phyloP scores from a whole-genome alignment of 352 stramenopile species.

The Blastocystis sp. region DNA sequence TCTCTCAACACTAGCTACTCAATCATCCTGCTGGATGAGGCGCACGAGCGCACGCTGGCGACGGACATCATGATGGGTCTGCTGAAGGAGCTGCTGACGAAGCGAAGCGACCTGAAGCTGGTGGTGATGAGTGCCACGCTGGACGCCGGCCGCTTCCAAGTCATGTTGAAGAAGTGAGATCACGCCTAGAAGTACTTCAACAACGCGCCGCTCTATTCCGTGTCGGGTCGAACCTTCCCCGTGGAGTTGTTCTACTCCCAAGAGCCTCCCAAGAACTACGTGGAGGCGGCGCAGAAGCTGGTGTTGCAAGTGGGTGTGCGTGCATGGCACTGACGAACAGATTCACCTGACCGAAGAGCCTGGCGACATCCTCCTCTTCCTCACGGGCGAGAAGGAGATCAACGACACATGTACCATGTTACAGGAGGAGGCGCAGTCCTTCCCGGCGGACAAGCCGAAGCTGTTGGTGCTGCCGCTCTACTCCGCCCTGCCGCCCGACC shows the following conservation, averaged over 20 bases:
- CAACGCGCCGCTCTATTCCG: constrained; percentile 73
- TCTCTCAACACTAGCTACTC: no score
- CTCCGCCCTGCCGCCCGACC: constrained; percentile 85
- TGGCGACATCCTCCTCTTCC: constrained; percentile 88
- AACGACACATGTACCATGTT: constrained; percentile 87
- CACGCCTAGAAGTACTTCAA: constrained; percentile 78
- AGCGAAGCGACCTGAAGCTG: no score
- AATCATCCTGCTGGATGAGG: constrained; percentile 89
- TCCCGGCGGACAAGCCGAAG: neutral
- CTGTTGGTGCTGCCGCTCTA: constrained; percentile 82
- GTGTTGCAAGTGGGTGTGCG: constrained; percentile 73
- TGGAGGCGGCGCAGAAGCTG: constrained; percentile 82
- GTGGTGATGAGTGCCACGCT: constrained; percentile 81
- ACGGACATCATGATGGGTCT: no score
- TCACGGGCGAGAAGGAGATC: constrained; percentile 83
- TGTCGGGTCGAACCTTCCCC: constrained; percentile 92
- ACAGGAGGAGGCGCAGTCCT: constrained; percentile 74
- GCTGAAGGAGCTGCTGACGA: no score
- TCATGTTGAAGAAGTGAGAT: constrained; percentile 86
- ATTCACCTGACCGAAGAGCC: constrained; percentile 94
- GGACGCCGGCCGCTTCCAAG: constrained; percentile 90
- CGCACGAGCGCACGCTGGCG: no score
- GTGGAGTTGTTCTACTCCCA: constrained; percentile 98
- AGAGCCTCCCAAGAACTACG: constrained; percentile 94
- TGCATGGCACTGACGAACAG: constrained; percentile 77